These are phyloP conservation scores for Bisporella sp. DNA, from an alignment of 2,329 filamentous ascomycete genomes.

Conservation along the genomic window DNA sequence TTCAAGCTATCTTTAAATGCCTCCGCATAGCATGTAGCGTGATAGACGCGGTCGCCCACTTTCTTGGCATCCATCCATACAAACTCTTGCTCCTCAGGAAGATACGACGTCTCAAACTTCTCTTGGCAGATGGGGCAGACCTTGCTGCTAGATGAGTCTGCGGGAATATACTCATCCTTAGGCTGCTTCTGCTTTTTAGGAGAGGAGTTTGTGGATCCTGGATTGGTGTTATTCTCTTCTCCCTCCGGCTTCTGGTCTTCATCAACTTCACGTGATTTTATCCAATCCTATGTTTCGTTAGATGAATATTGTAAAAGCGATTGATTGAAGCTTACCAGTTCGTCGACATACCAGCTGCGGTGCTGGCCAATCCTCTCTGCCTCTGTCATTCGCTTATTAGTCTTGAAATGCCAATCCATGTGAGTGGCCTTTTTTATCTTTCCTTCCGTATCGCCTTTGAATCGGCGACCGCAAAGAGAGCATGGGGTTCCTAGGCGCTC, in stretches of 20 bases:
- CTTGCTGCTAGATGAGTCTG: constrained; percentile 66
- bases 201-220: constrained; percentile 31
- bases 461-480: constrained; percentile 84
- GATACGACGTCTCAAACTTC: constrained; percentile 86
- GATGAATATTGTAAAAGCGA: neutral
- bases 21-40: constrained; percentile 84
- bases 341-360: constrained; percentile 90
- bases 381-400: constrained; percentile 82
- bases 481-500: constrained; percentile 81
- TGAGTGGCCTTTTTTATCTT: constrained; percentile 83
- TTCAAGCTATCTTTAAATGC: constrained; percentile 58
- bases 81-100: constrained; percentile 90
- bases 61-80: constrained; percentile 88
- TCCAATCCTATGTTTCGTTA: constrained; percentile 65
- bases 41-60: constrained; percentile 74
- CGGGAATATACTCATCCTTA: constrained; percentile 68
- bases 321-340: constrained; percentile 52
- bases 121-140: constrained; percentile 94
- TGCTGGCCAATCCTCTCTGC: constrained; percentile 81
- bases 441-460: constrained; percentile 69
- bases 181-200: constrained; percentile 31
- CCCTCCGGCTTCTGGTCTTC: constrained; percentile 49
- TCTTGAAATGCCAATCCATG: constrained; percentile 97
- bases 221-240: constrained; percentile 32
- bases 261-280: constrained; percentile 73